Conservation (phyloP, 192 early-diverging fungal genomes). For the Thamnidium elegans region DNA sequence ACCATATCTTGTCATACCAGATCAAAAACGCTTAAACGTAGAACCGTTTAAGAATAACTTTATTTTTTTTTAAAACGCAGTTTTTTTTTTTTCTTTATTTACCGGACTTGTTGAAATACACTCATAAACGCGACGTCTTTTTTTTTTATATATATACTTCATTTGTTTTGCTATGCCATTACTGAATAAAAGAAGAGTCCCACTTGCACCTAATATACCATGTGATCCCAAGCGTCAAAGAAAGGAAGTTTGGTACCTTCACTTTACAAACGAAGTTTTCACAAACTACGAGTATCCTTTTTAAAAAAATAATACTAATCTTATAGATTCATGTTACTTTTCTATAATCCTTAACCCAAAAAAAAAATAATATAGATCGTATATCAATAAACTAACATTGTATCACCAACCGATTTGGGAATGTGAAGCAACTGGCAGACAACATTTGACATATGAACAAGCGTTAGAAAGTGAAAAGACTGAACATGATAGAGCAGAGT, state of each 20-base stretch:
- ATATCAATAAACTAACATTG: constrained; percentile 36
- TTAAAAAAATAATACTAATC: background rate
- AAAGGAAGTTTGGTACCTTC: constrained; percentile 35
- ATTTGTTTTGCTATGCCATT: constrained; percentile 15
- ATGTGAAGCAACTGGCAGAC: constrained; percentile 72
- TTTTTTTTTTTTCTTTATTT: background rate
- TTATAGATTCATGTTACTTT: background rate
- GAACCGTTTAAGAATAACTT: too few relatives aligned
- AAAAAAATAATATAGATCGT: background rate
- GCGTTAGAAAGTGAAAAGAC: constrained; percentile 74
- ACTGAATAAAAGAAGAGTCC: constrained; percentile 22
- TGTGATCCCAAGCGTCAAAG: constrained; percentile 27
- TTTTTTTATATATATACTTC: background rate
- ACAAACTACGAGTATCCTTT: constrained; percentile 55
- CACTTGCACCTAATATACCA: constrained; percentile 13
- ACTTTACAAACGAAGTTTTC: constrained; percentile 57
- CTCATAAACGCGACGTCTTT: background rate
- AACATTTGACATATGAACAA: constrained; percentile 75
- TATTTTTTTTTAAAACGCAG: background rate
- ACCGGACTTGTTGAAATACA: background rate
- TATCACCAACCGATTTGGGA: constrained; percentile 76
- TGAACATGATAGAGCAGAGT: constrained; percentile 56
- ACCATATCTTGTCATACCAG: too few relatives aligned
- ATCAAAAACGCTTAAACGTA: too few relatives aligned
- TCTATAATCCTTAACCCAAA: background rate